A percentile compares a stretch with the other conserved stretches of the same genome.
phyloP scores from a whole-genome alignment of 805 yeast genomes.

The Peterozyma xylosa region DNA sequence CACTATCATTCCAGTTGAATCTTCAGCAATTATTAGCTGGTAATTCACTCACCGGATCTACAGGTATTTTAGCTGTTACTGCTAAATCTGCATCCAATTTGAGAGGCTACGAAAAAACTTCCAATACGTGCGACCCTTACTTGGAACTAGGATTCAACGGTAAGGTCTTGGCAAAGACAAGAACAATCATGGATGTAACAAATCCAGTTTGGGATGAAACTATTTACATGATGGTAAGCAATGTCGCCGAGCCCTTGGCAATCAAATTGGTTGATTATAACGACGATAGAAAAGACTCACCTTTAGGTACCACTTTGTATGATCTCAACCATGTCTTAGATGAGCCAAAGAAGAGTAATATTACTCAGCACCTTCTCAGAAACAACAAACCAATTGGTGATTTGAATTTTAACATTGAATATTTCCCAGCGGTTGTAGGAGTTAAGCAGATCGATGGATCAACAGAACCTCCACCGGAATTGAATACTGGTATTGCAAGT shows the following conservation, averaged over 20 bases:
- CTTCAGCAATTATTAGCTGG: slow-evolving; percentile 88
- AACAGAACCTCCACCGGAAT: slow-evolving; percentile 77
- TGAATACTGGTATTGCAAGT: slow-evolving; percentile 85
- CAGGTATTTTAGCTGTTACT: slow-evolving; percentile 76
- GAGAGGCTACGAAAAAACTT: slow-evolving; percentile 60
- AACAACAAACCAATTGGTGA: slow-evolving; percentile 83
- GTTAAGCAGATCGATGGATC: slow-evolving; percentile 72
- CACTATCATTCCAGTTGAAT: slow-evolving; percentile 89
- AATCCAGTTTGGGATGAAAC: slow-evolving; percentile 84
- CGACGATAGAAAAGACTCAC: slow-evolving; percentile 68
- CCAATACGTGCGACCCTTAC: slow-evolving; percentile 88
- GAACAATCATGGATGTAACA: slow-evolving; percentile 56
- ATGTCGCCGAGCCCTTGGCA: slow-evolving; percentile 77
- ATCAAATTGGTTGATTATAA: slow-evolving; percentile 72
- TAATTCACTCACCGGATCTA: slow-evolving; percentile 66
- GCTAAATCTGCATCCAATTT: slow-evolving; percentile 62
- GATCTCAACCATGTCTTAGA: slow-evolving; percentile 62
- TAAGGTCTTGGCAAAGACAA: slow-evolving; percentile 58
- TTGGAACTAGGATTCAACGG: slow-evolving; percentile 60
- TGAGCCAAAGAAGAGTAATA: slow-evolving; percentile 38
- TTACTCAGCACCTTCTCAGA: slow-evolving; percentile 55
- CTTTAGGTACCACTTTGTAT: slow-evolving; percentile 68
- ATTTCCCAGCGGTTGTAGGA: slow-evolving; percentile 66
- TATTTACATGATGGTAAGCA: slow-evolving; percentile 56
- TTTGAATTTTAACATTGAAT: slow-evolving; percentile 60